Evolutionary conservation across 2,329 filamentous ascomycete species (phyloP), one percentile per base, ranked within the genome.

Genomic region (Torrubiella hemipterigena): DNA sequence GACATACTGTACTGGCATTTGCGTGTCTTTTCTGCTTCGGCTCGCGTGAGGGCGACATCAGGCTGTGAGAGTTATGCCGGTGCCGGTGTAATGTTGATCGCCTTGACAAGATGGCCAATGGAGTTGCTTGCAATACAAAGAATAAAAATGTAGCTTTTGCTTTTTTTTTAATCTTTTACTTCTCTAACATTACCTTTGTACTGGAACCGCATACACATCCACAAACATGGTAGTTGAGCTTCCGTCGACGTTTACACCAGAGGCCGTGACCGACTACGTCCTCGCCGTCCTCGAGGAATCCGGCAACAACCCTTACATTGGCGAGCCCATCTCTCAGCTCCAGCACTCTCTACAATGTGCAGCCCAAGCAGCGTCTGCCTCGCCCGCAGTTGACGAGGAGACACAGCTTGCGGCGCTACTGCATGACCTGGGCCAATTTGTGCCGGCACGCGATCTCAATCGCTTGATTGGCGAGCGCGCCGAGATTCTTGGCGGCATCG

Each of bases 341-440:
- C 36, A 42, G 20, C 40, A 42, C 25, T 38, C 38, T 12, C 36
- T 42, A 0, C 40, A 42, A 24, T 35, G 34, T 16, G 40, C 38
- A 7, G 31, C 30, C 7, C 38, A 30, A 23, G 40, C 40, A 18
- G 36, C 40, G 17, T 16, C 32, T 3, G 30, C 34, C 5, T 19
- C 21, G 8, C 38, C 40, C 10, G 25, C 38, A 8, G 40, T 40
- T n/a, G 40, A 42, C 27, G 38, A 42, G 23, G 30, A 29, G 7
- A 42, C 40, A 4, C 40, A 39, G n/a, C 31, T 42, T 20, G 40
- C 40, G n/a, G 40, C 40, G 3, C 36, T 42, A 5, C 36, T 42
- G 2, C 40, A 42, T 22, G 40, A 42, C 23, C 37, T 42, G 26
- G 40, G 40, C 13, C 40, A 42, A 14, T 42, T 35, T 23, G 31